These are phyloP conservation scores for Eustoma russellianum DNA, from an alignment of 257 asterid genomes.

Conservation along the genomic window DNA sequence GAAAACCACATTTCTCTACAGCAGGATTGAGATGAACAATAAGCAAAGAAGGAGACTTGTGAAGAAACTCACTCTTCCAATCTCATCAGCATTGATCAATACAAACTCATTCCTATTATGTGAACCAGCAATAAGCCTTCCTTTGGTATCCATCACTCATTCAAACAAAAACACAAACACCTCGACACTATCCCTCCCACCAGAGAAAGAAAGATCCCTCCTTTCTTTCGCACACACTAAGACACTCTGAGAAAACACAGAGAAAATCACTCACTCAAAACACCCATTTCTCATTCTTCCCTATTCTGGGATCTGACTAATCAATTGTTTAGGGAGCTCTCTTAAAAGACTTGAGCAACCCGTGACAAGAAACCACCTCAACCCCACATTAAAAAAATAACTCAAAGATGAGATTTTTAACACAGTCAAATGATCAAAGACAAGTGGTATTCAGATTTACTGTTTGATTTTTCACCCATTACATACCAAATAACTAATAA, in stretches of 20 bases:
- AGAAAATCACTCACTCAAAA: constrained; percentile 18
- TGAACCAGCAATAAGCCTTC: constrained; percentile 96
- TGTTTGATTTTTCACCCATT: no score
- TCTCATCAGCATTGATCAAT: constrained; percentile 94
- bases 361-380: constrained; percentile 37
- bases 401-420: constrained; percentile 47
- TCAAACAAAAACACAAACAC: constrained; percentile 8
- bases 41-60: constrained; percentile 9
- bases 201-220: constrained; percentile 2
- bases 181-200: constrained; percentile 2
- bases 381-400: constrained; percentile 34
- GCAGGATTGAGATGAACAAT: constrained; percentile 1
- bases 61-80: constrained; percentile 63
- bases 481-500: constrained; percentile 1
- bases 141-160: constrained; percentile 65
- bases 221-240: constrained; percentile 7
- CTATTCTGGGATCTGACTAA: not conserved
- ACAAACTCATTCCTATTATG: constrained; percentile 96
- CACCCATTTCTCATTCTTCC: constrained; percentile 8
- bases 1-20: constrained; percentile 1
- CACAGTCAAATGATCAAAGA: constrained; percentile 19
- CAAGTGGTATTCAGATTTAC: constrained; percentile 1
- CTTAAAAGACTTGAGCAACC: constrained; percentile 21
- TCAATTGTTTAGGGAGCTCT: constrained; percentile 11
- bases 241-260: not conserved